Base-by-base conservation (phyloP, 2,329 filamentous ascomycete genomes). In the Microsporum canis region DNA sequence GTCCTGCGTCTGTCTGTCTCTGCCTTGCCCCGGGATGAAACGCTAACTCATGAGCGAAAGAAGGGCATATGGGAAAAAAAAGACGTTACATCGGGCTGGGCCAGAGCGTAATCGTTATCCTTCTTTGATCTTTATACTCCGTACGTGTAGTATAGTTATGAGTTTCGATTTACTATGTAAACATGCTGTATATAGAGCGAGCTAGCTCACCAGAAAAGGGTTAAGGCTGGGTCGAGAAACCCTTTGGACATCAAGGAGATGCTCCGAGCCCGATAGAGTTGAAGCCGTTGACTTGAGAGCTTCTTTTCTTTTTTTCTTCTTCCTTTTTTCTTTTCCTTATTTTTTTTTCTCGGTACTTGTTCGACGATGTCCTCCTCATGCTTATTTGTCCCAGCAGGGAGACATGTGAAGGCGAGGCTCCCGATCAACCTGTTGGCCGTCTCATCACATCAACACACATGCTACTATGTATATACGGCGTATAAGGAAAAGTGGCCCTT, bases 191-290 rank as follows among this genome's bases (percentile, higher is more conserved):
- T 23, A 23, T 23, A 23, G 17, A 23, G 17, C 17, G 17, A 23
- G 17, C 17, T 23, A 23, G 17, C 17, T 23, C 17, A 43, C 17
- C 39, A 43, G 12, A 43, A 43, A 43, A 23, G 17, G 17, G 5
- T 47, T 17, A 49, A 49, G 45, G 45, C 45, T 49, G 27, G 14
- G 45, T 12, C 23, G 23, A 47, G n/a, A 49, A 45, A 45, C n/a
- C 45, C 45, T 49, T 49, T 49, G 3, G 45, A 23, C 17, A 23
- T 23, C 45, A 55, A 55, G 49, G 49, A 36, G 49, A 55, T 36
- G 49, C 49, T 55, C 49, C 45, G 45, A 49, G 45, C 45, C 45
- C 45, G 45, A 49, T 49, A 49, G 45, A 49, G 45, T 49, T 49
- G 49, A 55, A 55, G 49, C 49, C 49, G 49, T 55, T 55, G 33